A percentile compares a stretch with the other conserved stretches of the same genome.
phyloP scores from a whole-genome alignment of 2,329 filamentous ascomycete genomes.

The Clonostachys sp. region DNA sequence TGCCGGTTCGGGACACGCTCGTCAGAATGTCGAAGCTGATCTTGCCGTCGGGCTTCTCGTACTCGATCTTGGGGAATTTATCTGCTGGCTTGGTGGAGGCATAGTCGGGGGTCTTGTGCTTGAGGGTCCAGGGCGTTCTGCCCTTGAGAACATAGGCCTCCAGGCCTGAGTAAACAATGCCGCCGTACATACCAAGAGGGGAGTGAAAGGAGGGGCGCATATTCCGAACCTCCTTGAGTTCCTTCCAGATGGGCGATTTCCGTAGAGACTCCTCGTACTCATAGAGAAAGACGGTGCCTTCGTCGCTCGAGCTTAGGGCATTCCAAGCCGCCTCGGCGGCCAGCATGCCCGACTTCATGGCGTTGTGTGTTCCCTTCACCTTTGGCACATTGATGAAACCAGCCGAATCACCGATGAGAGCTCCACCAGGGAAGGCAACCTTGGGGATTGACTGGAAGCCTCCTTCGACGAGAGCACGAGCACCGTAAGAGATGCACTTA shows the following conservation, averaged over 20 bases:
- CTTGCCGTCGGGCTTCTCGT: conserved; percentile 93
- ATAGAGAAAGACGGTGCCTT: conserved; percentile 81
- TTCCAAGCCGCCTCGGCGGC: conserved; percentile 86
- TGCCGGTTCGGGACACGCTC: conserved; percentile 89
- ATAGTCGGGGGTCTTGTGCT: conserved; percentile 75
- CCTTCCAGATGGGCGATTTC: conserved; percentile 85
- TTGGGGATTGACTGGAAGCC: conserved; percentile 98
- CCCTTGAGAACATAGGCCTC: conserved; percentile 87
- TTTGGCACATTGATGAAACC: conserved; percentile 98
- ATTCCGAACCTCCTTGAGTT: conserved; percentile 92
- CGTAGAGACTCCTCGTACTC: conserved; percentile 90
- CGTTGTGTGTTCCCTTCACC: conserved; percentile 96
- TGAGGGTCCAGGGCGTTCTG: conserved; percentile 85
- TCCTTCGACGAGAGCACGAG: conserved; percentile 86
- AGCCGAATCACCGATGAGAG: conserved; percentile 91
- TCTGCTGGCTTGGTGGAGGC: conserved; percentile 76
- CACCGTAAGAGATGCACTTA: conserved; percentile 95
- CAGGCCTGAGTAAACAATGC: conserved; percentile 86
- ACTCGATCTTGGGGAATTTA: conserved; percentile 83
- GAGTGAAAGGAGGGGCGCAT: conserved; percentile 94
- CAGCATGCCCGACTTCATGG: conserved; percentile 96
- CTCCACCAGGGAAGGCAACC: conserved; percentile 91
- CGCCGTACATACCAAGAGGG: conserved; percentile 82
- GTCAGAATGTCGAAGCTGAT: conserved; percentile 96
- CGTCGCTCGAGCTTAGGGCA: conserved; percentile 56